A percentile compares a stretch with the other conserved stretches of the same genome.
phyloP scores from a whole-genome alignment of 1,284 basidiomycete species.

The Apiotrichum akiyoshidainum region DNA sequence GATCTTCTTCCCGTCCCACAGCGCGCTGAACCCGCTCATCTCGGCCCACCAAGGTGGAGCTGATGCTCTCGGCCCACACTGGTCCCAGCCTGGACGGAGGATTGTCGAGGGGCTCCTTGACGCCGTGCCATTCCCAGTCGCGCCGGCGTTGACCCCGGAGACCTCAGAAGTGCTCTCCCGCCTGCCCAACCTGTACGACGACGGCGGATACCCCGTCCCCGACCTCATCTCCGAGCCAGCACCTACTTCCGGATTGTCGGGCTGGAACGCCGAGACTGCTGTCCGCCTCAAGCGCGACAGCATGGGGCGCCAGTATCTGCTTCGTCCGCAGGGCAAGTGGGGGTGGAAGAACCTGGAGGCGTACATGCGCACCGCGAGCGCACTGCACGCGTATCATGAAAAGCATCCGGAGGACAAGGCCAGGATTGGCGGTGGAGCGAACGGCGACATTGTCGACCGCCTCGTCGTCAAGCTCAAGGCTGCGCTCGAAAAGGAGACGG shows the following conservation, averaged over 20 bases:
- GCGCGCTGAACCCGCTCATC: constrained; percentile 61
- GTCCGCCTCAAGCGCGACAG: constrained; percentile 23
- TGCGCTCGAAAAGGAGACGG: constrained; percentile 49
- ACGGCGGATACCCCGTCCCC: constrained; percentile 14
- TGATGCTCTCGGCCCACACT: constrained; percentile 67
- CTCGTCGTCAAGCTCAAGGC: constrained; percentile 59
- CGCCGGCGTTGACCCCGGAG: background rate
- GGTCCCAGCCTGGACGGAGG: constrained; percentile 73
- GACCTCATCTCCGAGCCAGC: constrained; percentile 14
- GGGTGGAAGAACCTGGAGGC: constrained; percentile 52
- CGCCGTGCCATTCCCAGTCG: constrained; percentile 62
- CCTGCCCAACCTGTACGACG: constrained; percentile 56
- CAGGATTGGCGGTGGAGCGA: constrained; percentile 26
- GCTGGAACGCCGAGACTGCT: constrained; percentile 29
- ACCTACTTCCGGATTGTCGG: constrained; percentile 29
- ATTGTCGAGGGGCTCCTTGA: constrained; percentile 70
- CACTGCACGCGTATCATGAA: constrained; percentile 68
- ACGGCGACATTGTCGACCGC: constrained; percentile 64
- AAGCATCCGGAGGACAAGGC: constrained; percentile 60
- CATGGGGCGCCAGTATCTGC: constrained; percentile 55
- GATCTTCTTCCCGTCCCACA: constrained; percentile 64
- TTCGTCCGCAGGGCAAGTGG: constrained; percentile 52
- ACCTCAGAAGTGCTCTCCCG: constrained; percentile 27
- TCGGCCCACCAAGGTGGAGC: constrained; percentile 28
- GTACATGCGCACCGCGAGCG: constrained; percentile 70